Conservation (phyloP, 139 green algal genomes). For the Marvania coccoides region DNA sequence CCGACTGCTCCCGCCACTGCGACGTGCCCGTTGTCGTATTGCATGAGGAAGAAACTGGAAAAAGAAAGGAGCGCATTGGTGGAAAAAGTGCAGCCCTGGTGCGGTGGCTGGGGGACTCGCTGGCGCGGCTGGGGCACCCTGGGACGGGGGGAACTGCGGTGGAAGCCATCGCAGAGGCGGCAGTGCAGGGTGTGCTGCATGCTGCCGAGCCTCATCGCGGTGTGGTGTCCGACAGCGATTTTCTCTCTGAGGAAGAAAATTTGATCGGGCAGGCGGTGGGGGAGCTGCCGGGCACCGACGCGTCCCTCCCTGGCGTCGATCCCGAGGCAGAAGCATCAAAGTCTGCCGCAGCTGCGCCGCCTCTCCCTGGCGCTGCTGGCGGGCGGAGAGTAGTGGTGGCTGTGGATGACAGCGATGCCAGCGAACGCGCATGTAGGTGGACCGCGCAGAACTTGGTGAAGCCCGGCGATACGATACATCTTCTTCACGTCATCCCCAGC, state of each 20-base stretch:
- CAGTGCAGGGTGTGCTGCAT: not conserved
- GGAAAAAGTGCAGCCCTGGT: not conserved
- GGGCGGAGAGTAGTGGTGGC: slow-evolving; percentile 12
- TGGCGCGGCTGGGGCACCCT: not conserved
- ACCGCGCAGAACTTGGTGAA: slow-evolving; percentile 4
- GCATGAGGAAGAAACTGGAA: not conserved
- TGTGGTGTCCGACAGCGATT: not conserved
- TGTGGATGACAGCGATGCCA: slow-evolving; percentile 17
- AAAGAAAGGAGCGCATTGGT: not conserved
- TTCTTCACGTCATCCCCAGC: slow-evolving; percentile 24
- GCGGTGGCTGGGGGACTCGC: not conserved
- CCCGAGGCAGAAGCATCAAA: not conserved
- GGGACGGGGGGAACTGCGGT: not conserved
- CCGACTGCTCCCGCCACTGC: slow-evolving; percentile 11
- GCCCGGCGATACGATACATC: slow-evolving; percentile 6
- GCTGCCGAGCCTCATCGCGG: no score
- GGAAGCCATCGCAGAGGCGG: not conserved
- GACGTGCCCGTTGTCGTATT: slow-evolving; percentile 17
- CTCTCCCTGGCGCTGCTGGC: not conserved
- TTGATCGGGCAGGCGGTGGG: not conserved
- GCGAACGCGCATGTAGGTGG: slow-evolving; percentile 10
- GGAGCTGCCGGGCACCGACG: not conserved
- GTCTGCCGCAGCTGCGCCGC: not conserved
- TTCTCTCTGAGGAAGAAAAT: not conserved
- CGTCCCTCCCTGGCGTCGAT: not conserved